Base-by-base conservation (phyloP, 2,329 filamentous ascomycete species). In the Penicillium sp. region DNA sequence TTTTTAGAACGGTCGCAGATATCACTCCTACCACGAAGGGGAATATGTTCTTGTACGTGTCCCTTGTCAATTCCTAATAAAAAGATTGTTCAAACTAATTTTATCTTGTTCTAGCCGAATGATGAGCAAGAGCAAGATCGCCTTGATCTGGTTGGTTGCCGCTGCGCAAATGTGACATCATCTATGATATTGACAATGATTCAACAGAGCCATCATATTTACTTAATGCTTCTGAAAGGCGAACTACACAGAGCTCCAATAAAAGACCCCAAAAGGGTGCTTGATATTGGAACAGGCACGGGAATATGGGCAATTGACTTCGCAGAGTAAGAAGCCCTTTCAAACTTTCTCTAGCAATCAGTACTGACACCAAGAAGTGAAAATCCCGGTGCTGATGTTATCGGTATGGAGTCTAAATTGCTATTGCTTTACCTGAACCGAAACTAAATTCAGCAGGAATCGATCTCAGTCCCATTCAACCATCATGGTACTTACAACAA, bases 271-370 rank as follows among this genome's bases (percentile, higher is more conserved):
- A 55, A 58, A 39, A 68, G 69, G n/a, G 70, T 78, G 14, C 64
- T 79, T 31, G 77, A 79, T 53, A 58, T 78, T 10, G 76, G 76
- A 8, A 78, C 75, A 16, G 77, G 77, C 16, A 79, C 72, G 49
- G 76, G 76, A 1, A 74, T 76, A 24, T 78, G 75, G 75, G 75
- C 75, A 7, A 73, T 78, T 37, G 74, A 78, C 39, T 71, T 77
- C 53, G 76, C 74, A 21, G 74, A 77, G 61, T 64, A 73, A 65
- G 49, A 11, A 10, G 27, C 27, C 22, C 37, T 33, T 24, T 21
- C 13, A 21, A 19, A n/a, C 2, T 45, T 31, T 27, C 19, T 19
- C n/a, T 39, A 39, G 33, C 22, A 19, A 8, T 16, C 14, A 16
- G 2, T 22, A 50, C 47, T 39, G 26, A 47, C 14, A 7, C 45